Conservation (phyloP, 495 filamentous ascomycete species). For the Xylona heveae region DNA sequence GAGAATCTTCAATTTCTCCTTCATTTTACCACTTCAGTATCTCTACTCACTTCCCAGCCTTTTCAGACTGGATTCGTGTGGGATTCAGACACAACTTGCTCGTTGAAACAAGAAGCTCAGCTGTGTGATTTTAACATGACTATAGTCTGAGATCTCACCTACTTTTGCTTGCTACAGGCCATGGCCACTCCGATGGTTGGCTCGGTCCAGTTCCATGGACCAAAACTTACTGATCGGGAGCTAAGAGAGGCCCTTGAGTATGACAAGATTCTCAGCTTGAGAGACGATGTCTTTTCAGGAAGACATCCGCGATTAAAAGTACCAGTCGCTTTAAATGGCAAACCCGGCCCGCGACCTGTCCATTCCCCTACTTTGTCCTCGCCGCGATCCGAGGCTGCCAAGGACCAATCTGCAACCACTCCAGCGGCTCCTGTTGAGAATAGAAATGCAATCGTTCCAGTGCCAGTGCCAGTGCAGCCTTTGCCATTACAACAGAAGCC, state of each 20-base stretch:
- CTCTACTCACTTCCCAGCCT: no score
- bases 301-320: slow-evolving; percentile 55
- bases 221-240: slow-evolving; percentile 5
- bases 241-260: slow-evolving; percentile 27
- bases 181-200: neutral
- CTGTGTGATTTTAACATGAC: neutral
- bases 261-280: slow-evolving; percentile 53
- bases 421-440: no score
- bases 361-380: slow-evolving; percentile 2
- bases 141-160: no score
- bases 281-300: slow-evolving; percentile 53
- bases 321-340: slow-evolving; percentile 34
- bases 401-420: no score
- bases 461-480: neutral
- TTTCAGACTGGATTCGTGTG: no score
- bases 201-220: slow-evolving; percentile 4
- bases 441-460: no score
- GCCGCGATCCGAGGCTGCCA: neutral
- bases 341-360: slow-evolving; percentile 12
- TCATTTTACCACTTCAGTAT: no score
- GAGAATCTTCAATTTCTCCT: no score
- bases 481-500: slow-evolving; percentile 5
- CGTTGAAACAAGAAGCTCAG: no score
- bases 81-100: no score
- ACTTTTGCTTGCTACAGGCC: no score